These are phyloP conservation scores for Eimeria maxima DNA, from an alignment of 169 alveolate genomes.

Conservation along the genomic window DNA sequence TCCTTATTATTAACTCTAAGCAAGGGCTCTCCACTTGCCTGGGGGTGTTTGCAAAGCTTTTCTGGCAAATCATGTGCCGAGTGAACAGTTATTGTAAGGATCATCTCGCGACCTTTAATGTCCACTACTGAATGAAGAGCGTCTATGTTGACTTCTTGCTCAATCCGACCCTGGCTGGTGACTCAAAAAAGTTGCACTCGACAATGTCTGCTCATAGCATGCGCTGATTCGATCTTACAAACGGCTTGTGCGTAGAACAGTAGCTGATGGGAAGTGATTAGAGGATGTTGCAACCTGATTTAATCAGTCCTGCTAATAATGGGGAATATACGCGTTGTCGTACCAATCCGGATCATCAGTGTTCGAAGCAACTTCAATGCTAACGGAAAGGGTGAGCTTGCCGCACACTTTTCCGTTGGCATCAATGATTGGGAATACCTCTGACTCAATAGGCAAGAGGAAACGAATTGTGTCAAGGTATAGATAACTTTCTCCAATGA, in stretches of 20 bases:
- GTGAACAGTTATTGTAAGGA: conserved; percentile 73
- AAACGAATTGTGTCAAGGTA: conserved; percentile 71
- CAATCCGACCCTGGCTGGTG: not conserved
- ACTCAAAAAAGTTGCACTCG: not conserved
- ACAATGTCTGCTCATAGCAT: not conserved
- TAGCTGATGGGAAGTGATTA: not conserved
- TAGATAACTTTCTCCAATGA: conserved; percentile 75
- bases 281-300: not conserved
- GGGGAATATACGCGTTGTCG: not conserved
- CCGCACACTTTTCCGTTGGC: conserved; percentile 72
- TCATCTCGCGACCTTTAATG: conserved; percentile 72
- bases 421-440: conserved; percentile 76
- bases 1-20: not conserved
- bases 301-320: not conserved
- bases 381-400: conserved; percentile 32
- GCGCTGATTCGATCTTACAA: not conserved
- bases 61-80: conserved; percentile 78
- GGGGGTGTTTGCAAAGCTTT: conserved; percentile 61
- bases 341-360: not conserved
- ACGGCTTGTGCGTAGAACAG: not conserved
- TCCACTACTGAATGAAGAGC: conserved; percentile 71
- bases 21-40: conserved; percentile 1
- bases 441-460: conserved; percentile 72
- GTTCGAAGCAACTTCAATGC: conserved; percentile 42
- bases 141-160: conserved; percentile 48